A percentile compares a stretch with the other conserved stretches of the same genome.
phyloP scores from a whole-genome alignment of 495 filamentous ascomycete species.

The Aspergillus avenaceus region DNA sequence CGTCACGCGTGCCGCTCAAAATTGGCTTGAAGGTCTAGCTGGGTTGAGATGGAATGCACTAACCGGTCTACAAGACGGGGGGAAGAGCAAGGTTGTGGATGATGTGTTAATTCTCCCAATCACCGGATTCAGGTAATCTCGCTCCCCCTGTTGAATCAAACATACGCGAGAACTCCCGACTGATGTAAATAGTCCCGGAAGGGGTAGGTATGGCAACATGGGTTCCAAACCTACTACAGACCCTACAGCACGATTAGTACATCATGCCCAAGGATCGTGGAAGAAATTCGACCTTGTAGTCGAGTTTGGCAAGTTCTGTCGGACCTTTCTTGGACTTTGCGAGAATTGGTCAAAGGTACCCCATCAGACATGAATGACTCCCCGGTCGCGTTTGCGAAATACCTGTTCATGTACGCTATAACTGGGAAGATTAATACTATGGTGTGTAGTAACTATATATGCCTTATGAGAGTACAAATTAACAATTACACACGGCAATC shows the following conservation, averaged over 20 bases:
- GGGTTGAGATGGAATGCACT: constrained; percentile 16
- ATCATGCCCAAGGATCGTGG: constrained; percentile 18
- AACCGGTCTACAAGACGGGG: constrained; percentile 10
- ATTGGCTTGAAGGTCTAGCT: background rate
- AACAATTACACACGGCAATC: too few relatives aligned
- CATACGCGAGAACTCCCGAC: background rate
- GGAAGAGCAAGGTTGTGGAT: constrained; percentile 10
- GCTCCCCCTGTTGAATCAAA: background rate
- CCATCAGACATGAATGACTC: background rate
- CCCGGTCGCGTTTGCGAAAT: too few relatives aligned
- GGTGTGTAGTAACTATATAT: too few relatives aligned
- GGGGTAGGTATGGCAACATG: constrained; percentile 9
- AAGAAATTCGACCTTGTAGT: constrained; percentile 7
- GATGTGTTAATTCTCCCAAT: constrained; percentile 18
- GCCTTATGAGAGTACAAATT: too few relatives aligned
- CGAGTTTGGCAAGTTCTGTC: constrained; percentile 17
- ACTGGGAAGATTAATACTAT: too few relatives aligned
- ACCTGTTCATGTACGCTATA: too few relatives aligned
- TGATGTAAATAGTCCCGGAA: constrained; percentile 6
- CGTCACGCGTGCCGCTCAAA: constrained; percentile 7
- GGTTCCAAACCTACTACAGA: constrained; percentile 16
- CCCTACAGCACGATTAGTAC: constrained; percentile 10
- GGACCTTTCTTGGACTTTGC: constrained; percentile 16
- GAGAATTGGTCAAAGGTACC: constrained; percentile 12
- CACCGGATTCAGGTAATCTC: constrained; percentile 17